These are phyloP conservation scores for Pseudocercospora macadamiae DNA, from an alignment of 2,329 filamentous ascomycete species.

Conservation along the genomic window DNA sequence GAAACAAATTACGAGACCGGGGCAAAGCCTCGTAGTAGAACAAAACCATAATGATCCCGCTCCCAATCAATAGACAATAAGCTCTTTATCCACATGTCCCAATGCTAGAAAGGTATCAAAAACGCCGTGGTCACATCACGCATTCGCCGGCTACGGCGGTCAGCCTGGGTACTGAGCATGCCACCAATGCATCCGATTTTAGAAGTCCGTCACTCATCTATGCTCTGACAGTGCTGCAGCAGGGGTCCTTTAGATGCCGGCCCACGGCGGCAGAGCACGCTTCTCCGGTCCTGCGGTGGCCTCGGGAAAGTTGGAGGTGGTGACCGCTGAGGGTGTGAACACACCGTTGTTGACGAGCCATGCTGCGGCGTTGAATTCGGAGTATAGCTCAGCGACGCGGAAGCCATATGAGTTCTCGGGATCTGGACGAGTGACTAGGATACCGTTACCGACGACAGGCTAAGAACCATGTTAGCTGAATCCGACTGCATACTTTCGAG, in stretches of 20 bases:
- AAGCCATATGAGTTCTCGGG: constrained; percentile 32
- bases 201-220: background rate
- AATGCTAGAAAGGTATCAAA: background rate
- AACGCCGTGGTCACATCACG: background rate
- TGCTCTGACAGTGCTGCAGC: background rate
- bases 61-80: no score
- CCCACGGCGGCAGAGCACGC: constrained; percentile 11
- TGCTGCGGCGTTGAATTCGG: constrained; percentile 37
- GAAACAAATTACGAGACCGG: no score
- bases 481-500: no score
- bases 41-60: no score
- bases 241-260: background rate
- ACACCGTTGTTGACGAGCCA: constrained; percentile 37
- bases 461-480: constrained; percentile 9
- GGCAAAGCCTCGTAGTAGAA: no score
- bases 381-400: constrained; percentile 34
- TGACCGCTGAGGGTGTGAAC: constrained; percentile 28
- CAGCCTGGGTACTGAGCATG: background rate
- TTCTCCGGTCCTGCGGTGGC: constrained; percentile 18
- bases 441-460: constrained; percentile 33
- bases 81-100: no score
- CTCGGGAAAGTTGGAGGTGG: constrained; percentile 23
- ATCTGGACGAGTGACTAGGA: constrained; percentile 31
- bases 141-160: background rate
- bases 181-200: background rate